A percentile compares a stretch with the other conserved stretches of the same genome.
These are phyloP conservation scores for Stachybotrys echinatus DNA, from an alignment of 2,329 filamentous ascomycete species.

Conservation along the genomic window DNA sequence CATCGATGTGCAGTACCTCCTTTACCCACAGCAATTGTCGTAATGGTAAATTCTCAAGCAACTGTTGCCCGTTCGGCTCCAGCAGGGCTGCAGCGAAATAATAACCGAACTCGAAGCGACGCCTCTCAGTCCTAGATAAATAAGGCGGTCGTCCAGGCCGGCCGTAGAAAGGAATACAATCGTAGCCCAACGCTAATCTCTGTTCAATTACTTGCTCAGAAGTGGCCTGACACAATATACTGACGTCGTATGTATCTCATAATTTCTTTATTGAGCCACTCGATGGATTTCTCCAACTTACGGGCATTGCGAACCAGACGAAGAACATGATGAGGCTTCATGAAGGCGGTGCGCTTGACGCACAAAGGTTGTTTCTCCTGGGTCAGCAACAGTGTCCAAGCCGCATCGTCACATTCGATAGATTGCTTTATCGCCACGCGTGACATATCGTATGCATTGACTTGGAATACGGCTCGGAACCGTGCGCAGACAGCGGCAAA, in stretches of 20 bases:
- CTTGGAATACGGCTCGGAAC: background rate
- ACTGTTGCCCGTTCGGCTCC: background rate
- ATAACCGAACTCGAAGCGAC: background rate
- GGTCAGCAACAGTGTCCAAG: background rate
- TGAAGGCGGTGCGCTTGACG: background rate
- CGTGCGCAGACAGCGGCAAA: background rate
- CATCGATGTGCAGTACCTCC: background rate
- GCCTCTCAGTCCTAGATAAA: background rate
- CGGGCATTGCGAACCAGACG: background rate
- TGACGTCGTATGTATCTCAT: background rate
- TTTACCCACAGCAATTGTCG: background rate
- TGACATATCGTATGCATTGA: background rate
- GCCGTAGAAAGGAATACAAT: background rate
- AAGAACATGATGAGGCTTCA: background rate
- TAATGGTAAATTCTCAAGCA: background rate
- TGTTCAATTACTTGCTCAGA: background rate
- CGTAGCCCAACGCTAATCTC: background rate
- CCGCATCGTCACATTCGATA: background rate
- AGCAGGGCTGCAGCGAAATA: background rate
- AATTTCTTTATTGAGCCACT: background rate
- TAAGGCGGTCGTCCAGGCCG: background rate
- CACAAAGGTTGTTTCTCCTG: background rate
- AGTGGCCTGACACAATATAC: background rate
- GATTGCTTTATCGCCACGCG: background rate
- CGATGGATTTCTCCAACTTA: background rate